phyloP scores from a whole-genome alignment of 768 basidiomycete genomes.

The Fomitopsis pulvina region DNA sequence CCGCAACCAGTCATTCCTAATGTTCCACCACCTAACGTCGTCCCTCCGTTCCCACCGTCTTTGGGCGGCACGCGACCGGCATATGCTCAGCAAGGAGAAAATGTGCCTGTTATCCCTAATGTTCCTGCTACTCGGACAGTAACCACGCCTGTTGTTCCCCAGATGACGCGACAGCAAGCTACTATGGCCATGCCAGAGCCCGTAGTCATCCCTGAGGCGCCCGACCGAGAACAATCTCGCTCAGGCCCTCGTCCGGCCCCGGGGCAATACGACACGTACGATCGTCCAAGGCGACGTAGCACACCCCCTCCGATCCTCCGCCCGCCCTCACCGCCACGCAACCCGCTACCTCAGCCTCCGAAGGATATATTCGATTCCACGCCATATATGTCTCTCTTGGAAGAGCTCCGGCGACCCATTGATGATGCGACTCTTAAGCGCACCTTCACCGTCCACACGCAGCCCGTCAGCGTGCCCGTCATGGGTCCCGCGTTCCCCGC shows the following conservation, averaged over 20 bases:
- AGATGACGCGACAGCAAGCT: slow-evolving; percentile 8
- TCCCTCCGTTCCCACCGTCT: neutral
- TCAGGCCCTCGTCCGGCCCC: slow-evolving; percentile 10
- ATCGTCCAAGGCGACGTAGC: slow-evolving; percentile 1
- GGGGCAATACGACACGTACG: slow-evolving; percentile 17
- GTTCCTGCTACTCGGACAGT: neutral
- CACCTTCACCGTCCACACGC: neutral
- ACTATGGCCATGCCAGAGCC: slow-evolving; percentile 5
- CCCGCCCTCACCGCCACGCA: slow-evolving; percentile 18
- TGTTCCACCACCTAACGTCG: neutral
- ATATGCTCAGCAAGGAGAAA: neutral
- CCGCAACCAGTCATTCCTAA: slow-evolving; percentile 8
- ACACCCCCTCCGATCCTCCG: neutral
- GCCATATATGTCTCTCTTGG: slow-evolving; percentile 48
- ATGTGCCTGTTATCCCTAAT: slow-evolving; percentile 1
- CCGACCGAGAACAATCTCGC: neutral
- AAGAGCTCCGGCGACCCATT: slow-evolving; percentile 32
- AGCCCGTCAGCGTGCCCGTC: neutral
- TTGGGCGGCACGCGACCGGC: neutral
- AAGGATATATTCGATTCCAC: slow-evolving; percentile 50
- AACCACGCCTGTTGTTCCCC: slow-evolving; percentile 14
- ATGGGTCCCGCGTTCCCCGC: neutral
- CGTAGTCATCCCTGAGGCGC: neutral
- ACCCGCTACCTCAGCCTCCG: slow-evolving; percentile 64
- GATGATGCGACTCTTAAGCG: slow-evolving; percentile 10